Evolutionary conservation across 768 basidiomycete genomes (phyloP), one percentile per base, ranked within the genome.

Genomic region (Xerocomellus dryophilus): DNA sequence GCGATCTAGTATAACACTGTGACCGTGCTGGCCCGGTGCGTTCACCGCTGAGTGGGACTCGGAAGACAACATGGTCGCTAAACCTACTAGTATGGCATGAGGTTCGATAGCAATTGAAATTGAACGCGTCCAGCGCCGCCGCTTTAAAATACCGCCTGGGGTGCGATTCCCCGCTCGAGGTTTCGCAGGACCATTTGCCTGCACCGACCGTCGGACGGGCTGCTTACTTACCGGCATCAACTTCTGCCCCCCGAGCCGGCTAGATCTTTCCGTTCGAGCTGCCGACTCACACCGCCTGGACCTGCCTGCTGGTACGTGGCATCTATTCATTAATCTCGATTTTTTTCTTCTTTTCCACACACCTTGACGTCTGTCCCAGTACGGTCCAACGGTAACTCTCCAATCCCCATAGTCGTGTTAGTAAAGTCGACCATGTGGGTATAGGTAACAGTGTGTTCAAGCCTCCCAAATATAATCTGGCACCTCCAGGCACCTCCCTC

Each of bases 181-280:
- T 38, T 52, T 50, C 60, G 38, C 60, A 58, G 54, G 51, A 40
- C 18, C 7, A 21, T 41, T 49, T n/a, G 27, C 39, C 10, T 36
- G 17, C 25, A 23, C 3, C 42, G 34, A 35, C 14, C 44, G 42
- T 43, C 42, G 32, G 27, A 51, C 39, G 35, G 54, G 47, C 29
- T 17, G 35, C 32, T 40, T 44, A 57, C 54, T 45, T 47, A 61
- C 60, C 47, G 49, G 49, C 42, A 47, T 18, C 23, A 45, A 20
- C 20, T 41, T 23, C 20, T 42, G 12, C 23, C 32, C 46, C 17
- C 31, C 7, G 20, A 29, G 10, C 58, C 38, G 42, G 38, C 23
- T 14, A 45, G 36, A 38, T 54, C 39, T 32, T 36, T 47, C 39
- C 14, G 5, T 32, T 21, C 31, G 18, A 43, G 17, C 21, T n/a